Base-by-base conservation (phyloP, 2,329 filamentous ascomycete genomes). In the Aspergillus sp. region DNA sequence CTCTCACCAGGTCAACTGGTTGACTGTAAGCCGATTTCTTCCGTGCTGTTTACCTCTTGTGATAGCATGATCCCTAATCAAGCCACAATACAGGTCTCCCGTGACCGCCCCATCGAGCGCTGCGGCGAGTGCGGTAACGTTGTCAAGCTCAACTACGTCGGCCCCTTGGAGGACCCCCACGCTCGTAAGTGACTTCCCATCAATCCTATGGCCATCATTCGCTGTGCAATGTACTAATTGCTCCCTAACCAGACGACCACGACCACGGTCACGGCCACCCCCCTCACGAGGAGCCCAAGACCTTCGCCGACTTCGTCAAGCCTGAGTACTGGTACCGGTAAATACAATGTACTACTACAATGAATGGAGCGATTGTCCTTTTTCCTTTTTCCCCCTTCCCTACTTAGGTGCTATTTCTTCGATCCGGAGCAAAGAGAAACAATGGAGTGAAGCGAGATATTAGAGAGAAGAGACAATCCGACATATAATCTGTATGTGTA, bases 111-210 rank as follows among this genome's bases (percentile, higher is more conserved):
- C 60, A 80, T 96, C 71, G 91, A 96, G 84, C 92, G 95, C 79
- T 99, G 95, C 88, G 88, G 88, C 75, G 95, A 99, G 85, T 99
- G 95, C 82, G 95, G 95, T 70, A 91, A 88, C 78, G 91, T 95
- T 70, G 93, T 96, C 85, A 96, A 96, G 89, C 95, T 98, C 91
- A 90, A 97, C 77, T 99, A 96, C 80, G 82, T 96, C 68, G 95
- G 95, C 64, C 88, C 92, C 54, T 78, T 88, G 75, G 90, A 95
- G 68, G 88, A 93, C 77, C 80, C 83, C 62, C 82, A 86, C 72
- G 86, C 86, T 75, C 84, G 77, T 79, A 73, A 70, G 77, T 74
- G 52, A 19, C 44, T 30, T 25, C 11, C 19, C n/a, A 42, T 39
- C 13, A 8, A 36, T 47, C n/a, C 27, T 11, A 11, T 15, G 23